Evolutionary conservation across 495 filamentous ascomycete species (phyloP).

Genomic region (Neurospora sp.): DNA sequence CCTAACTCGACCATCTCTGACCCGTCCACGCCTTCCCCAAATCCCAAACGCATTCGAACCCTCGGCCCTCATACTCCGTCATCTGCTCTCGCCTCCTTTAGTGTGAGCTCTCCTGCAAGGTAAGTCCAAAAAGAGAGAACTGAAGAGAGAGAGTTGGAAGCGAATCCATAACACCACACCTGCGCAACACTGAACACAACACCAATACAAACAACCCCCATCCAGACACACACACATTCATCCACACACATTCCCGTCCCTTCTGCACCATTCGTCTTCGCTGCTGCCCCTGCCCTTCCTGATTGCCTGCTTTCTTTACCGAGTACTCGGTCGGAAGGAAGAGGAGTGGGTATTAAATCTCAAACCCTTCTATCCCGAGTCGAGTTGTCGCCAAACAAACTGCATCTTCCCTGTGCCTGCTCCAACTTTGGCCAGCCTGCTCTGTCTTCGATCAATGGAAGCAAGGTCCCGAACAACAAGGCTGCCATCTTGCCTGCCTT

Average conservation of each 20-base stretch:
- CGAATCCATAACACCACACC: neutral
- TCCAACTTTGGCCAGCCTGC: neutral
- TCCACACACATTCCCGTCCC: neutral
- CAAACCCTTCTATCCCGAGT: neutral
- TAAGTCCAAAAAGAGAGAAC: neutral
- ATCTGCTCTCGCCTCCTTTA: neutral
- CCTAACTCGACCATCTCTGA: conserved; percentile 5
- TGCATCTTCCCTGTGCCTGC: neutral
- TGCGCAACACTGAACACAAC: neutral
- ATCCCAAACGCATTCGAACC: neutral
- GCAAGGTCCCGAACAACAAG: neutral
- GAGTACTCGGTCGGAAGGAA: neutral
- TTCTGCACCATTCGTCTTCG: neutral
- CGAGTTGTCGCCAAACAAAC: neutral
- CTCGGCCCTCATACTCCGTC: neutral
- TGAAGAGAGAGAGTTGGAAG: neutral
- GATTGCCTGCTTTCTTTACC: neutral
- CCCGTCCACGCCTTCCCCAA: conserved; percentile 7
- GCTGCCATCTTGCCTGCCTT: neutral
- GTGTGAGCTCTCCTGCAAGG: neutral
- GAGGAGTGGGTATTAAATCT: neutral
- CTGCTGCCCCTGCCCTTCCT: neutral
- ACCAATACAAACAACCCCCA: neutral
- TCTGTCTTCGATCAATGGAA: neutral
- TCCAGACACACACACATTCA: neutral